A percentile compares a stretch with the other conserved stretches of the same genome.
Evolutionary conservation across 805 yeast species (phyloP).

Genomic region (Starmera amethionina): DNA sequence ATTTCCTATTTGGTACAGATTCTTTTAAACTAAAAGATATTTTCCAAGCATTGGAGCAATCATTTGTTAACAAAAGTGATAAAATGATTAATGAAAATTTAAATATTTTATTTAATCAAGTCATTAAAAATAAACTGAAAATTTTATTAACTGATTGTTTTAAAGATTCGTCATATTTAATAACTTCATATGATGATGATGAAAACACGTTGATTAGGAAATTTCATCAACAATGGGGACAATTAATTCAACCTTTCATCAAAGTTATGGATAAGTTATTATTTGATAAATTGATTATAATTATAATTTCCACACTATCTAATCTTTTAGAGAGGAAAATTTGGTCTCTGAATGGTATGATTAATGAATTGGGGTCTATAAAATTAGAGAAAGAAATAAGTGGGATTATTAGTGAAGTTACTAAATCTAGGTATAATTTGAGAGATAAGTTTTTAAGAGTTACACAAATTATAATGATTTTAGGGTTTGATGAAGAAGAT

Average conservation of each 20-base stretch:
- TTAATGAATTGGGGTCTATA: constrained; percentile 72
- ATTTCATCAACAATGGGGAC: constrained; percentile 58
- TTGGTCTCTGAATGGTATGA: constrained; percentile 52
- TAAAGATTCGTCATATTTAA: constrained; percentile 17
- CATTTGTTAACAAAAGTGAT: constrained; percentile 17
- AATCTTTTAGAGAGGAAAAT: constrained; percentile 54
- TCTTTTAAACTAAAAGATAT: constrained; percentile 14
- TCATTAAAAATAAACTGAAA: constrained; percentile 34
- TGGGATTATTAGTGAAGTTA: constrained; percentile 52
- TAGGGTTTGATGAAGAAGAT: constrained; percentile 73
- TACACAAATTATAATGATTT: constrained; percentile 73
- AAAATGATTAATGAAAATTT: constrained; percentile 28
- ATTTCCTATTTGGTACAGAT: constrained; percentile 29
- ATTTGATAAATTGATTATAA: constrained; percentile 36
- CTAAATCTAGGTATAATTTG: constrained; percentile 62
- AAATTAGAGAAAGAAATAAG: constrained; percentile 41
- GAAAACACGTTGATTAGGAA: constrained; percentile 28
- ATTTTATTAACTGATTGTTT: constrained; percentile 33
- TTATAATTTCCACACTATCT: constrained; percentile 46
- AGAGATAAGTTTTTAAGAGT: constrained; percentile 72
- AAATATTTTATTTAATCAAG: constrained; percentile 36
- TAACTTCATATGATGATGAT: constrained; percentile 22
- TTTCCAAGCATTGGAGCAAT: constrained; percentile 15
- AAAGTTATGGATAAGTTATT: constrained; percentile 46
- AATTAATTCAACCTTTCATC: constrained; percentile 54